These are phyloP conservation scores for Citropsis articulata DNA, from an alignment of 345 rosid genomes.

Conservation along the genomic window DNA sequence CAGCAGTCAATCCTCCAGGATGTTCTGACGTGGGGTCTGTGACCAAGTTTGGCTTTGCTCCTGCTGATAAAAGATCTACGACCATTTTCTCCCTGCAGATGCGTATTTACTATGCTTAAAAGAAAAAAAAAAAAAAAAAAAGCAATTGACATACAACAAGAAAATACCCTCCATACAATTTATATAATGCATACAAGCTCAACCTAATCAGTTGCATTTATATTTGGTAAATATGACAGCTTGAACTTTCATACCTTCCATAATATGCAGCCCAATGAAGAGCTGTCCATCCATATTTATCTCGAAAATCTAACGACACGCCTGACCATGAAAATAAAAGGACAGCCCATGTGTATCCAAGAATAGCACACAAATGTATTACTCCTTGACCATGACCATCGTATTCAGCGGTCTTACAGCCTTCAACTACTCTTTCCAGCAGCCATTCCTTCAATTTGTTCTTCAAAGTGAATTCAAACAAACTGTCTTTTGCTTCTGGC, in stretches of 20 bases:
- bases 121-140: slow-evolving; percentile 2
- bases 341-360: slow-evolving; percentile 89
- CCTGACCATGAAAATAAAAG: slow-evolving; percentile 71
- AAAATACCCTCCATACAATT: slow-evolving; percentile 1
- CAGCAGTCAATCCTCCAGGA: slow-evolving; percentile 76
- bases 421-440: slow-evolving; percentile 69
- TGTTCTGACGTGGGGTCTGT: slow-evolving; percentile 72
- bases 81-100: slow-evolving; percentile 88
- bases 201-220: not conserved
- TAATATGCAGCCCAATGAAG: slow-evolving; percentile 97
- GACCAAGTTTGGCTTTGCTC: slow-evolving; percentile 84
- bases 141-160: not conserved
- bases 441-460: slow-evolving; percentile 84
- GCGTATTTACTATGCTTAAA: slow-evolving; percentile 15
- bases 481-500: slow-evolving; percentile 58
- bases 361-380: slow-evolving; percentile 84
- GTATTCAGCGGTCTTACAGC: slow-evolving; percentile 51
- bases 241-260: slow-evolving; percentile 54
- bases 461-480: slow-evolving; percentile 71
- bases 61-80: slow-evolving; percentile 80
- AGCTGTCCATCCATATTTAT: slow-evolving; percentile 95
- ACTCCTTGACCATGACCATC: slow-evolving; percentile 83
- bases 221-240: not conserved
- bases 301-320: slow-evolving; percentile 76
- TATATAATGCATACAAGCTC: not conserved